Evolutionary conservation across 345 rosid genomes (phyloP), one percentile per base, ranked within the genome.

Genomic region (Populus pruinosa): DNA sequence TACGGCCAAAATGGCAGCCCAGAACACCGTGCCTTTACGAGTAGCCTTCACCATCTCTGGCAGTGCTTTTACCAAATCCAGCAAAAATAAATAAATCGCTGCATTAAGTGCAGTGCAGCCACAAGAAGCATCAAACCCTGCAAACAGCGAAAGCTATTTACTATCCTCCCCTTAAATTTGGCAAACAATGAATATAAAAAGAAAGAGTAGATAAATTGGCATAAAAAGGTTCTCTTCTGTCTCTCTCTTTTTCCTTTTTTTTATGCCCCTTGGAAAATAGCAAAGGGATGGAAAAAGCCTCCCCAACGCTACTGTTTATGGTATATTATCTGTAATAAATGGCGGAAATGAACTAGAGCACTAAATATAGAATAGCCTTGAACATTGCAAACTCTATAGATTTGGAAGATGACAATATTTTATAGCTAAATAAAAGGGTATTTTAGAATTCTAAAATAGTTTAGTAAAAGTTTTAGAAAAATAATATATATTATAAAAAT

Each of bases 11-110:
- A 69, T 71, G 18, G 9, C 16, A 2, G 31, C 16, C 44, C 18
- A 33, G 4, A 50, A n/a, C 5, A 21, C 29, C 12, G 20, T 17
- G 36, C 47, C 6, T 33, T 27, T 29, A 43, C 79, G 43, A 35
- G 23, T 8, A 43, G 5, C 71, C 53, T 44, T 6, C n/a, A 62
- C 81, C 75, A 82, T 65, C 56, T 71, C 59, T 63, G 81, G 84
- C 67, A 74, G 71, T 75, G 10, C 31, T n/a, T 61, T 62, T 78
- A 53, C 81, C 59, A 41, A 59, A 43, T 67, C 36, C 20, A 29
- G 79, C 65, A 61, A 56, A 2, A 41, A 41, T 41, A 41, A 5
- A 50, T 66, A 21, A 67, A 50, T 67, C 36, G 25, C 69, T 62
- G 50, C 50, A 44, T 13, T 44, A 69, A 47, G 41, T 61, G 27